phyloP scores from a whole-genome alignment of 176 grass and related monocot species.

The Raddia distichophylla region DNA sequence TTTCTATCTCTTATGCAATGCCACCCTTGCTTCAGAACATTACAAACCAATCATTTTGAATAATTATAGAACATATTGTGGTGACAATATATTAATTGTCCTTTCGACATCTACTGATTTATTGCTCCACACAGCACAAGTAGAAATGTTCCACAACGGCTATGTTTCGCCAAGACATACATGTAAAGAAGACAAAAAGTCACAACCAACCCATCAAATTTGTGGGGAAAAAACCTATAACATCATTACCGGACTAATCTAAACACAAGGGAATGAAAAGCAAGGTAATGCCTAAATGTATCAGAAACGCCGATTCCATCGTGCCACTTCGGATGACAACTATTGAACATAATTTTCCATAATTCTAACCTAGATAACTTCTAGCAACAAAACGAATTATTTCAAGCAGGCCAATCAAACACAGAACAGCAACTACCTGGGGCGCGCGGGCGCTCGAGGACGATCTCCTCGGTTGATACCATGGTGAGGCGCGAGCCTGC shows the following conservation, averaged over 20 bases:
- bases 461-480: constrained; percentile 85
- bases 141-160: not conserved
- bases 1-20: not conserved
- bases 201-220: not conserved
- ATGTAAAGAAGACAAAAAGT: not conserved
- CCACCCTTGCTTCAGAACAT: not conserved
- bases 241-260: not conserved
- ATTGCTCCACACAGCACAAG: not conserved
- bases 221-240: not conserved
- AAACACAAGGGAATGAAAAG: too few species aligned
- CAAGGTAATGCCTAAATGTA: not conserved
- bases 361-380: not conserved
- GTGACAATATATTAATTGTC: not conserved
- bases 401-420: not conserved
- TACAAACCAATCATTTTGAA: not conserved
- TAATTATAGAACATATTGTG: not conserved
- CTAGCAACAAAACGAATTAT: not conserved
- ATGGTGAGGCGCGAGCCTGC: constrained; percentile 60
- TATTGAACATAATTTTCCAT: not conserved
- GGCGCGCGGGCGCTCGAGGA: constrained; percentile 78
- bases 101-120: not conserved
- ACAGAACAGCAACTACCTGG: constrained; percentile 47
- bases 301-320: not conserved
- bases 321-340: not conserved
- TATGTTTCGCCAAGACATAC: not conserved